Percentiles rank a stretch among this genome's conserved stretches.
These are phyloP conservation scores for Saturnispora zaruensis DNA, from an alignment of 805 yeast species.

Conservation along the genomic window DNA sequence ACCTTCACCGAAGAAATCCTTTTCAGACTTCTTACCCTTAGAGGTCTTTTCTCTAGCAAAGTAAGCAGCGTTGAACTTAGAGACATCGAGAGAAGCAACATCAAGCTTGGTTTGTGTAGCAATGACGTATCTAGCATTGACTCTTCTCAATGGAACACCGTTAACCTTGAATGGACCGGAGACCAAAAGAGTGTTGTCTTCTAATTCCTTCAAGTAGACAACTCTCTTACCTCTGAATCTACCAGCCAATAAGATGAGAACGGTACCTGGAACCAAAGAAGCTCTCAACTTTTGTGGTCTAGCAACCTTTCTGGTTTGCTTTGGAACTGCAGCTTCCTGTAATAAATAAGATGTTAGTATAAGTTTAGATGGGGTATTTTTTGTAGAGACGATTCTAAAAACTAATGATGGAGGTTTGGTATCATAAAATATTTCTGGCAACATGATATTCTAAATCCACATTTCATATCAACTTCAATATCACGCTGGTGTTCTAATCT, in stretches of 20 bases:
- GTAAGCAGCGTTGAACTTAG: constrained; percentile 90
- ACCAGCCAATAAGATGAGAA: constrained; percentile 94
- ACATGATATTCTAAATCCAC: neutral
- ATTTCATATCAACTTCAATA: no score
- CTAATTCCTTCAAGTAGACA: constrained; percentile 91
- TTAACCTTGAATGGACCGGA: constrained; percentile 99
- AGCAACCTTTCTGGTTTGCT: constrained; percentile 80
- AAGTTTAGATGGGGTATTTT: no score
- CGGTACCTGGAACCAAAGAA: constrained; percentile 96
- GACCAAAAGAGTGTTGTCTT: constrained; percentile 95
- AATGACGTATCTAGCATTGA: constrained; percentile 96
- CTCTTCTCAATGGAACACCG: constrained; percentile 99
- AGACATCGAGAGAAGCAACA: constrained; percentile 71
- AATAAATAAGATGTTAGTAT: constrained; percentile 8
- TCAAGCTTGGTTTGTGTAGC: constrained; percentile 93
- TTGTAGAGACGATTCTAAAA: neutral
- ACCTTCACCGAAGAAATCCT: constrained; percentile 77
- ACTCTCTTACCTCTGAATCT: constrained; percentile 99
- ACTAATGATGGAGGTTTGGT: neutral
- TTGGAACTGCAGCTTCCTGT: constrained; percentile 71
- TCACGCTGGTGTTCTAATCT: no score
- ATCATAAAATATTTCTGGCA: neutral
- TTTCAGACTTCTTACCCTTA: constrained; percentile 79
- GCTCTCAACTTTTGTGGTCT: constrained; percentile 95
- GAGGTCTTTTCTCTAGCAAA: constrained; percentile 91